Conservation (phyloP, 2,329 filamentous ascomycete species). For the Alternaria atra region DNA sequence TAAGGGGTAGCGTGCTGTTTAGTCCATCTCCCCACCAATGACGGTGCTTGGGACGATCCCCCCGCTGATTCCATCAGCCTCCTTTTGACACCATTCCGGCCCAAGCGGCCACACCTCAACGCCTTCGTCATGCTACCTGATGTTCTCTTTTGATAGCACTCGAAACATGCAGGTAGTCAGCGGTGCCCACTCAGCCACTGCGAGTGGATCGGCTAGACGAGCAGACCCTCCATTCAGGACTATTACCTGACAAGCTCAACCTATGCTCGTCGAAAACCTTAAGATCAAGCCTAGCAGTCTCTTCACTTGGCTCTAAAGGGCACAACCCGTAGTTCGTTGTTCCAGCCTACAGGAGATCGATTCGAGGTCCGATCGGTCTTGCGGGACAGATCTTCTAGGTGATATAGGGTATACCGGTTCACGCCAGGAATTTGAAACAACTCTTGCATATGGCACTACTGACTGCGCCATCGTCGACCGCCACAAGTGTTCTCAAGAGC, state of each 20-base stretch:
- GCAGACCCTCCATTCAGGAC: not conserved
- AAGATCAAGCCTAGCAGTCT: constrained; percentile 10
- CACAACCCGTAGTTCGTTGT: constrained; percentile 1
- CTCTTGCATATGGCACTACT: not conserved
- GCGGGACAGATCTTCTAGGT: constrained; percentile 6
- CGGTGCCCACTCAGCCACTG: not conserved
- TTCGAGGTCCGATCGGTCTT: constrained; percentile 15
- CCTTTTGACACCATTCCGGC: constrained; percentile 4
- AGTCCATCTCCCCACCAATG: constrained; percentile 14
- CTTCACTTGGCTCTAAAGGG: constrained; percentile 15
- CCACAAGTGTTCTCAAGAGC: not conserved
- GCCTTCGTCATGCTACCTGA: not conserved
- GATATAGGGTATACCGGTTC: not conserved
- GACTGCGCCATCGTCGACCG: not conserved
- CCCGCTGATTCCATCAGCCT: constrained; percentile 22
- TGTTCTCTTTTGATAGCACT: not conserved
- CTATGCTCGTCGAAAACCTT: constrained; percentile 6
- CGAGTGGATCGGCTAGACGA: not conserved
- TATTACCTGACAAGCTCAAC: not conserved
- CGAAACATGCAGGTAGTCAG: not conserved
- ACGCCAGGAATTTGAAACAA: not conserved
- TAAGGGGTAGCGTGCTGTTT: constrained; percentile 13
- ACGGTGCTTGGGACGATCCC: constrained; percentile 9
- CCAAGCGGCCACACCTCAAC: not conserved
- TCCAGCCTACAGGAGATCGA: constrained; percentile 3